These are phyloP conservation scores for Citrus mangshanensis DNA, from an alignment of 345 rosid species.

Conservation along the genomic window DNA sequence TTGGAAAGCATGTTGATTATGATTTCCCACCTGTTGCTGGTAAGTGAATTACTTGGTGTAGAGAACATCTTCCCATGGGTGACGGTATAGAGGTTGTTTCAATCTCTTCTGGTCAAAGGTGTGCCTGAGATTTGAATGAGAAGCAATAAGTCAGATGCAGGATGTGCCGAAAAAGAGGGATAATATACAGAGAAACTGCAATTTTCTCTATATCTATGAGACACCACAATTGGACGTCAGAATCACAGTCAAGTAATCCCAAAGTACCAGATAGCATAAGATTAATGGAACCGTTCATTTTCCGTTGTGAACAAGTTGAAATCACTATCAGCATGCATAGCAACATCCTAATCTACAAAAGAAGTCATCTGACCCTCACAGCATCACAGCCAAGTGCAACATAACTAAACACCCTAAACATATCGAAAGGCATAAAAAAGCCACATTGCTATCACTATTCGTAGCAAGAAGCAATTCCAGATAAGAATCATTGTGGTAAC, in stretches of 20 bases:
- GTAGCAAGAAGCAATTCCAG: background rate
- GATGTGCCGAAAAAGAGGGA: background rate
- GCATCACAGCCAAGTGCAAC: slow-evolving; percentile 1
- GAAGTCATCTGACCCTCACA: background rate
- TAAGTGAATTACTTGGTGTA: slow-evolving; percentile 69
- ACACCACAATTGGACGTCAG: background rate
- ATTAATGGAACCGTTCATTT: background rate
- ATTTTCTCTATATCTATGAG: background rate
- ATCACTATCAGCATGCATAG: background rate
- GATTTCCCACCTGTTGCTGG: slow-evolving; percentile 3
- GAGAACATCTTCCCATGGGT: slow-evolving; percentile 98
- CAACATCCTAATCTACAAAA: background rate
- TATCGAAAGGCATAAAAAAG: background rate
- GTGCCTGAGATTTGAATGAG: slow-evolving; percentile 47
- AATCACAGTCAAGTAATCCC: background rate
- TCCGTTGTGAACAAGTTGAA: background rate
- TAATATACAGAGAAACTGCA: background rate
- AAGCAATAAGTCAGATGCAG: slow-evolving; percentile 1
- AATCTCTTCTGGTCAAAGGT: slow-evolving; percentile 94
- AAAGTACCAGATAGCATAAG: background rate
- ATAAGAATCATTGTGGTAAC: background rate
- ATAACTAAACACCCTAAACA: background rate
- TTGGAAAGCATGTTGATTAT: background rate
- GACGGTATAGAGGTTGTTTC: slow-evolving; percentile 94
- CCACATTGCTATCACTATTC: background rate